Conservation (phyloP, 495 filamentous ascomycete genomes). For the Platismatia glauca region DNA sequence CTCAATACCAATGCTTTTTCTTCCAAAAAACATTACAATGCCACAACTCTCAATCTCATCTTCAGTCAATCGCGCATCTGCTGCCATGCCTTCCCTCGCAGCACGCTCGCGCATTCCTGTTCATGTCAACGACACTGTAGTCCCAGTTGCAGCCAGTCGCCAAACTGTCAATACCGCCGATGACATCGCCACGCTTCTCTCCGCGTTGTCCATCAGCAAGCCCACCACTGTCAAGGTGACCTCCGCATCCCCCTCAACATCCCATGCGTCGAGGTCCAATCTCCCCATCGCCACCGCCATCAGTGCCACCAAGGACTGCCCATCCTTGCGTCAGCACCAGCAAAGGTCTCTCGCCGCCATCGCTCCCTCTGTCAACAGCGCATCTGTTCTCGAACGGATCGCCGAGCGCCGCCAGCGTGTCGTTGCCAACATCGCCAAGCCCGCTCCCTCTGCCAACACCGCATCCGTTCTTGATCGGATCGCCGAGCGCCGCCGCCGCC, state of each 20-base stretch:
- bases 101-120: neutral
- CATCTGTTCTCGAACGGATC: neutral
- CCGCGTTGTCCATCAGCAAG: neutral
- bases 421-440: neutral
- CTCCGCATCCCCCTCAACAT: neutral
- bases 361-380: neutral
- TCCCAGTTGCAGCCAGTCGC: neutral
- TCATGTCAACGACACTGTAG: neutral
- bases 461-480: no score
- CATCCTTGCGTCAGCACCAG: neutral
- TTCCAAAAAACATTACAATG: neutral
- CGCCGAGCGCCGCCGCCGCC: neutral
- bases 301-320: neutral
- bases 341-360: neutral
- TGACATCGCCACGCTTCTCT: neutral
- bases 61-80: neutral
- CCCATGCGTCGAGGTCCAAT: neutral
- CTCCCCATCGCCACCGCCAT: neutral
- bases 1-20: neutral
- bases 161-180: neutral
- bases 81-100: neutral
- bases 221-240: neutral
- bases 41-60: neutral
- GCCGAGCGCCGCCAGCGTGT: slow-evolving; percentile 1
- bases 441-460: no score